Base-by-base conservation (phyloP, 2,329 filamentous ascomycete species). In the Ophiosphaerella herpotricha region DNA sequence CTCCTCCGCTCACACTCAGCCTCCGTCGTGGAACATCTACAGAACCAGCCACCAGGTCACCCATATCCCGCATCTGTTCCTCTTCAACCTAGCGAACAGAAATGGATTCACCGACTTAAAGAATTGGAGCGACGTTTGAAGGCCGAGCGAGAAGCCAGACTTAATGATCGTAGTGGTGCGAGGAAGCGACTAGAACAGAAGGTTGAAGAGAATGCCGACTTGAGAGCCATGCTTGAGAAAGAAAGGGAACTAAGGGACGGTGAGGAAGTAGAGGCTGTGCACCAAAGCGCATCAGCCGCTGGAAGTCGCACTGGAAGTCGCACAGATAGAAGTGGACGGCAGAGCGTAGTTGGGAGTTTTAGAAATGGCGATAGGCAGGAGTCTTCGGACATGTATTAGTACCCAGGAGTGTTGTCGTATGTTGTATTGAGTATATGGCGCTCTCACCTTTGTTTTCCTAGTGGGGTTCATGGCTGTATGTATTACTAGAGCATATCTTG, bases 61-160 rank as follows among this genome's bases (percentile, higher is more conserved):
- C 69, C 70, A 3, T 72, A 72, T 40, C 69, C 69, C 2, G 63
- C 49, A 55, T 64, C 69, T 7, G 66, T 69, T 7, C 71, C 73
- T 4, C 61, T 75, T 24, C 73, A 77, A 42, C 76, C 77, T 2
- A 79, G 78, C 34, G 88, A 93, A 61, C 87, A 89, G 58, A 85
- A 88, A 60, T 96, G 91, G 90, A 85, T 95, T 57, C 84, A 96
- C 56, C 80, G 94, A 6, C 79, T 97, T 31, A 85, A 90, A 49
- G 92, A 97, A 68, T 78, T 97, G 60, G 94, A 99, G 78, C 83
- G 87, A 58, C 85, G 95, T 61, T 79, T 99, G 14, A 96, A 96
- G 72, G 86, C 89, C 39, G 94, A 99, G 76, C 80, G 94, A 12
- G 94, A 97, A 73, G 91, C 87, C 1, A 79, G 94, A 38, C 78